phyloP scores from a whole-genome alignment of 129 eudicot genomes.

The Escallonia herrerae region DNA sequence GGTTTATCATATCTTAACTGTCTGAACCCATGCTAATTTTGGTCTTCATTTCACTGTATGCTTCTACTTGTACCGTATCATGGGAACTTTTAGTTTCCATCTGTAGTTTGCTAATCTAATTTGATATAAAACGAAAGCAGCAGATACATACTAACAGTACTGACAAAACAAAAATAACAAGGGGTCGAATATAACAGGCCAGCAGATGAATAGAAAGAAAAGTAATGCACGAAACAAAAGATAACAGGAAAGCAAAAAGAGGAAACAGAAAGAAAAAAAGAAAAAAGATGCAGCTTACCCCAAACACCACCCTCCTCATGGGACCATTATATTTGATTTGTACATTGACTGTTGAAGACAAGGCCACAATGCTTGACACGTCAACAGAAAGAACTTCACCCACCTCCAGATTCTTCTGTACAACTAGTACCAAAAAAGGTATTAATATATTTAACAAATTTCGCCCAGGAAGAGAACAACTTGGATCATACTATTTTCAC shows the following conservation, averaged over 20 bases:
- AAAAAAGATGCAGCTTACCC: conserved; percentile 50
- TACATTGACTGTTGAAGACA: conserved; percentile 62
- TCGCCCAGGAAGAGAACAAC: not conserved
- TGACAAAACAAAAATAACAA: not conserved
- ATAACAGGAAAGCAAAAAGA: not conserved
- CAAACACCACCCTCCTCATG: conserved; percentile 84
- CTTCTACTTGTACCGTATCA: not conserved
- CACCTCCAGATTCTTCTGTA: conserved; percentile 97
- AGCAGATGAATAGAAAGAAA: not conserved
- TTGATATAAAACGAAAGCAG: too few relatives aligned
- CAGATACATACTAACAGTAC: too few relatives aligned
- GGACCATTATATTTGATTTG: conserved; percentile 88
- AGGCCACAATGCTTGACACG: conserved; percentile 72
- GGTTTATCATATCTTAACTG: too few relatives aligned
- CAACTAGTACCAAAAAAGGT: conserved; percentile 44
- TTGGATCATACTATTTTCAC: too few relatives aligned
- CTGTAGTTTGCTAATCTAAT: too few relatives aligned
- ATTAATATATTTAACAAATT: not conserved
- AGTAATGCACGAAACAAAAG: not conserved
- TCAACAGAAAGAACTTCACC: conserved; percentile 91
- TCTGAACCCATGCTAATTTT: too few relatives aligned
- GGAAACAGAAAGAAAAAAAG: not conserved
- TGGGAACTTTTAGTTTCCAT: too few relatives aligned
- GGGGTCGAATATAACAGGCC: not conserved
- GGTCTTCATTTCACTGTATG: not conserved